Percentiles rank a stretch among this genome's conserved stretches.
phyloP scores from a whole-genome alignment of 768 basidiomycete genomes.

The Mrakia gelida region DNA sequence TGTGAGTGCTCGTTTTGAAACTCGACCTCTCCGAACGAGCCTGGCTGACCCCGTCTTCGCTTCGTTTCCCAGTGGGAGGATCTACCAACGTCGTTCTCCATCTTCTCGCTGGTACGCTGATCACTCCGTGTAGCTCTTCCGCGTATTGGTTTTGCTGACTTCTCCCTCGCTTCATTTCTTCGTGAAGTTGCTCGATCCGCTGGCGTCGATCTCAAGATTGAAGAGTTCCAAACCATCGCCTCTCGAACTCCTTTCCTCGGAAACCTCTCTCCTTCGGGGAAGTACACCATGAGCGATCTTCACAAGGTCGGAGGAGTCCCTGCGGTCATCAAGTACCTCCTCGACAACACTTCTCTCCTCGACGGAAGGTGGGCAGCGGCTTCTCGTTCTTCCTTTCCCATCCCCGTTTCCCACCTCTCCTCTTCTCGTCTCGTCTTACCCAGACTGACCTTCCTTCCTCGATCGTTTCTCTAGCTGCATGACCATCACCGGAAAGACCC shows the following conservation, averaged over 20 bases:
- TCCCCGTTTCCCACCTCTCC: not conserved
- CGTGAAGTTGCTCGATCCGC: constrained; percentile 40
- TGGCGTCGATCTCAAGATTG: constrained; percentile 6
- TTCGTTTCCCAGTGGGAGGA: constrained; percentile 56
- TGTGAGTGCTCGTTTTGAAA: constrained; percentile 21
- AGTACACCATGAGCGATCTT: constrained; percentile 85
- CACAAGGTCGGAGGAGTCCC: constrained; percentile 82
- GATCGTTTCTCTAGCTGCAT: constrained; percentile 51
- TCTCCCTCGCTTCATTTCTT: too few species aligned
- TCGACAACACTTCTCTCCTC: constrained; percentile 61
- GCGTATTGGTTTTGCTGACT: too few species aligned
- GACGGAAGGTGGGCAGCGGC: constrained; percentile 51
- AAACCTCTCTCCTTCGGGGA: constrained; percentile 59
- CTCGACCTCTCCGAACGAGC: not conserved
- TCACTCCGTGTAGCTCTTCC: too few species aligned
- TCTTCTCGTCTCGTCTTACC: not conserved
- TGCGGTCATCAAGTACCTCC: constrained; percentile 53
- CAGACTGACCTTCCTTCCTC: not conserved
- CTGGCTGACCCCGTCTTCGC: not conserved
- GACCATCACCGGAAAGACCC: constrained; percentile 86
- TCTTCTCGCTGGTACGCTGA: constrained; percentile 53
- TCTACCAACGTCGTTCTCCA: constrained; percentile 86
- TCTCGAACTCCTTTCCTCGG: not conserved
- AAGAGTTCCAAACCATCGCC: constrained; percentile 12
- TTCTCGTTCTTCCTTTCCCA: not conserved